These are phyloP conservation scores for Fragaria iinumae DNA, from an alignment of 306 rosid genomes.

Conservation along the genomic window DNA sequence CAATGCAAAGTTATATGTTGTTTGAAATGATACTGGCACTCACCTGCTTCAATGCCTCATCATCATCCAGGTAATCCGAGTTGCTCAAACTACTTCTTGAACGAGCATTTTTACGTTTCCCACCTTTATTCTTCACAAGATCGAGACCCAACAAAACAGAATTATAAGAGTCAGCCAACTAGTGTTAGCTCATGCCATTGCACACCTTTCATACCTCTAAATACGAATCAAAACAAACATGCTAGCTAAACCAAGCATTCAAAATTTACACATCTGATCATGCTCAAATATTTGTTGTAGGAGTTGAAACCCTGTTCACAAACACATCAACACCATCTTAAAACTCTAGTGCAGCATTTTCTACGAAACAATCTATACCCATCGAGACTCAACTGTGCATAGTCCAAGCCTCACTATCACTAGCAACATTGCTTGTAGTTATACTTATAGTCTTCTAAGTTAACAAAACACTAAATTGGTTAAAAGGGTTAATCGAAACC, in stretches of 20 bases:
- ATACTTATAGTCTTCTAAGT: neutral
- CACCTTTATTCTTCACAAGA: constrained; percentile 46
- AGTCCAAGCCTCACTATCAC: neutral
- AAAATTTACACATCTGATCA: neutral
- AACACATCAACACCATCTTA: neutral
- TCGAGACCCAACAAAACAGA: neutral
- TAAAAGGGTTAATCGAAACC: neutral
- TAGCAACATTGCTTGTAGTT: neutral
- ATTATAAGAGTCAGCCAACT: neutral
- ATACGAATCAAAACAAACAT: neutral
- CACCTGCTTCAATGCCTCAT: constrained; percentile 72
- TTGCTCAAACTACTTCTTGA: constrained; percentile 25
- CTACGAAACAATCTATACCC: neutral
- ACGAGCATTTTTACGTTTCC: constrained; percentile 40
- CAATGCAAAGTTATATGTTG: neutral
- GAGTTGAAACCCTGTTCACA: neutral
- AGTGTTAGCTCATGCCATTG: neutral
- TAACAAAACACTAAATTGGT: neutral
- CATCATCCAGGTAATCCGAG: constrained; percentile 45
- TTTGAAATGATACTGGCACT: constrained; percentile 3
- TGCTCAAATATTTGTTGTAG: neutral
- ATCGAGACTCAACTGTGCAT: neutral
- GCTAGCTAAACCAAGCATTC: constrained; percentile 1
- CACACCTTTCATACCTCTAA: neutral
- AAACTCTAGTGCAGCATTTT: neutral